A percentile compares a stretch with the other conserved stretches of the same genome.
Evolutionary conservation across 495 filamentous ascomycete genomes (phyloP).

Genomic region (Chaetomidium leptoderma): DNA sequence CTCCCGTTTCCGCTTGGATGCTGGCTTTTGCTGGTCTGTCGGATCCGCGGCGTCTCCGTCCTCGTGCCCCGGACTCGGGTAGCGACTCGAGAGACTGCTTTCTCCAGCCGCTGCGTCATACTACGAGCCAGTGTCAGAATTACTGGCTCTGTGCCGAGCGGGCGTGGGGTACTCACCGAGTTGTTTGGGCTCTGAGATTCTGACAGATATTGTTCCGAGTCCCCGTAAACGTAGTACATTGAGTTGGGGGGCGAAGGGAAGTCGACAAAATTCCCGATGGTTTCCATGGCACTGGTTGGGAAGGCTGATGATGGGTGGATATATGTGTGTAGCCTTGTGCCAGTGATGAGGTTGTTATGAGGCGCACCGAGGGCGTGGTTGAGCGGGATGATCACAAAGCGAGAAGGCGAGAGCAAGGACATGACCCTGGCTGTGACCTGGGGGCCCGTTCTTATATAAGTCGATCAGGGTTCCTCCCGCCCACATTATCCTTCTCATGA

Average conservation of each 20-base stretch:
- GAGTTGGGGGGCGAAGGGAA: slow-evolving; percentile 36
- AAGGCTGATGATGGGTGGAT: slow-evolving; percentile 1
- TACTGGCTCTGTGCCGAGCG: not conserved
- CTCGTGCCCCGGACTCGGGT: slow-evolving; percentile 37
- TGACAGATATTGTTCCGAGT: slow-evolving; percentile 40
- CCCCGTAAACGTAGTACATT: slow-evolving; percentile 36
- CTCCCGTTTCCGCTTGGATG: slow-evolving; percentile 44
- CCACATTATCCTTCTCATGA: not conserved
- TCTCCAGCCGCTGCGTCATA: slow-evolving; percentile 34
- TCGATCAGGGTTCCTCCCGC: slow-evolving; percentile 1
- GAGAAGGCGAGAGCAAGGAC: slow-evolving; percentile 1
- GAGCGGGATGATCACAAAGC: not conserved
- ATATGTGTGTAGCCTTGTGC: not conserved
- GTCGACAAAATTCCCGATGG: slow-evolving; percentile 27
- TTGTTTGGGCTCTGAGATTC: slow-evolving; percentile 41
- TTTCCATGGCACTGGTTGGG: slow-evolving; percentile 27
- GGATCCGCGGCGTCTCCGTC: slow-evolving; percentile 41
- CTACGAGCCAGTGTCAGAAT: slow-evolving; percentile 23
- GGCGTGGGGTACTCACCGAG: slow-evolving; percentile 29
- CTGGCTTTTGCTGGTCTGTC: slow-evolving; percentile 32
- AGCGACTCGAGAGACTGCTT: slow-evolving; percentile 29
- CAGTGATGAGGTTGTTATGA: not conserved
- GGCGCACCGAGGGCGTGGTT: not conserved
- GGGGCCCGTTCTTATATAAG: slow-evolving; percentile 13
- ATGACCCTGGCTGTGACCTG: not conserved